Evolutionary conservation across 1,139 yeast species (phyloP), one percentile per base, ranked within the genome.

Genomic region (Tardiomyces digboiensis): DNA sequence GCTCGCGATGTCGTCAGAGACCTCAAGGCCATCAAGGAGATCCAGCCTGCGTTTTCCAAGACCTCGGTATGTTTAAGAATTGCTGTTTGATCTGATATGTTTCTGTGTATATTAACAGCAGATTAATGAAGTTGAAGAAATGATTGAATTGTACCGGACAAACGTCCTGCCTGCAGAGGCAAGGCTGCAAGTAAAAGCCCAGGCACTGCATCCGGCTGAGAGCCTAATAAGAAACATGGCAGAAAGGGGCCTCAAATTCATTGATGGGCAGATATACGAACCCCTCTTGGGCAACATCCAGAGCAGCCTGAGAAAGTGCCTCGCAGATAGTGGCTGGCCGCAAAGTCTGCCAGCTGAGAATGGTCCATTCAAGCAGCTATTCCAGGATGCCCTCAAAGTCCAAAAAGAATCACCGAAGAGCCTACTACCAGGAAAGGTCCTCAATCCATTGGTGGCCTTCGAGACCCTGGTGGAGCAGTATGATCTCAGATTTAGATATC

Each of bases 401-500:
- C 33, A 26, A 8, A 26, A 26, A 16, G 16, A n/a, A 16, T n/a
- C 33, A 5, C 33, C 33, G 33, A n/a, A 26, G 33, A 26, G 33
- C 33, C 12, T 26, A 16, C 33, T 26, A 16, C 33, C 33, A 5
- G 33, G 33, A 16, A n/a, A 16, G 33, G 33, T 16, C 16, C 10
- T 26, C 8, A 16, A n/a, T n/a, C 33, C 33, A 3, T 66, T 82
- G 59, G 74, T 82, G 77, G 82, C 81, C 1, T 70, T 84, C 41
- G 74, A 74, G 29, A 60, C 72, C 0, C 62, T 87, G 23, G 66
- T 82, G 0, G 68, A 71, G 38, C 81, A 82, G 7, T 73, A 85
- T 45, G 68, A 68, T 20, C 60, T 75, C 13, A 73, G 91, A 46
- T 85, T 88, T 58, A 70, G 75, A 39, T 89, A 73, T 62, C 96